These are phyloP conservation scores for Peronospora farinosa DNA, from an alignment of 352 stramenopile species.

Conservation along the genomic window DNA sequence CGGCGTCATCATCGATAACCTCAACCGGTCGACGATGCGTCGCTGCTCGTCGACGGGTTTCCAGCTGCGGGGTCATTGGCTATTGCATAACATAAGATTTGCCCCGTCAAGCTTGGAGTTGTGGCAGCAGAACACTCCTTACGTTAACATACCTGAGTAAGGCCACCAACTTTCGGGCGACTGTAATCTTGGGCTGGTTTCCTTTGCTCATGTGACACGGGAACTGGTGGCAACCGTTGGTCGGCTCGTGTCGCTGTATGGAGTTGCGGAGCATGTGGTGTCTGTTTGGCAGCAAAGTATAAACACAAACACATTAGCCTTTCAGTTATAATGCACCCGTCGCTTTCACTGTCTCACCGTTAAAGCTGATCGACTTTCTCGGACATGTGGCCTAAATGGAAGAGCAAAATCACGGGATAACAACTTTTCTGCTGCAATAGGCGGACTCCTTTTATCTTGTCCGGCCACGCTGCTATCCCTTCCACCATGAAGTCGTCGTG, in stretches of 20 bases:
- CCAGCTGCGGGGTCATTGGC: constrained; percentile 57
- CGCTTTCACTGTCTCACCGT: constrained; percentile 17
- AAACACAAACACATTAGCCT: constrained; percentile 6
- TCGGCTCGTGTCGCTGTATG: constrained; percentile 37
- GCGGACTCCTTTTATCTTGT: constrained; percentile 17
- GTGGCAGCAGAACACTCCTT: not conserved
- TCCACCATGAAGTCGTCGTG: constrained; percentile 31
- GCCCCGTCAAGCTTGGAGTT: constrained; percentile 1
- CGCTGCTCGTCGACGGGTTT: constrained; percentile 52
- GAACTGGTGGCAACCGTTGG: constrained; percentile 24
- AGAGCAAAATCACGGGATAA: constrained; percentile 33
- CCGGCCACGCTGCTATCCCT: constrained; percentile 17
- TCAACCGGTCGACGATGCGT: constrained; percentile 51
- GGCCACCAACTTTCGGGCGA: constrained; percentile 23
- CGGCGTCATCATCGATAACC: constrained; percentile 57
- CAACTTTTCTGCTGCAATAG: constrained; percentile 36
- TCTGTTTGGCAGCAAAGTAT: constrained; percentile 11
- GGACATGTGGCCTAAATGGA: constrained; percentile 22
- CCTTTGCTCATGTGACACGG: constrained; percentile 21
- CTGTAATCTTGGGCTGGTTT: constrained; percentile 24
- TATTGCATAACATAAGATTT: constrained; percentile 15
- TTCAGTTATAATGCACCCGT: not conserved
- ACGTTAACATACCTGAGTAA: constrained; percentile 35
- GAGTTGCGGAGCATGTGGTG: constrained; percentile 34
- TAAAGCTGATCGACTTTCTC: constrained; percentile 19